Conservation (phyloP, 2,329 filamentous ascomycete genomes). For the Fusarium irregulare region DNA sequence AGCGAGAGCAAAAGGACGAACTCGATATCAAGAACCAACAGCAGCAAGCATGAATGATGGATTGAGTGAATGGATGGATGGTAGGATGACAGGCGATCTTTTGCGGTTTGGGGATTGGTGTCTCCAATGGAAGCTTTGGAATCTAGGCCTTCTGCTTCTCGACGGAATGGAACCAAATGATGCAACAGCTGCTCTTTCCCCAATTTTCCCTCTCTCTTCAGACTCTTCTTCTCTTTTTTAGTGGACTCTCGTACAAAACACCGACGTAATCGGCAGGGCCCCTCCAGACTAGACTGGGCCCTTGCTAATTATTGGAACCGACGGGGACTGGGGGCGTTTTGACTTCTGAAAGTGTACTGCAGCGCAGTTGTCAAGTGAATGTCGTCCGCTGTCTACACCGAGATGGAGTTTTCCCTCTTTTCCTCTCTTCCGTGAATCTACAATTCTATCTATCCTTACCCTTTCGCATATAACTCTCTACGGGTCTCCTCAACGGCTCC, state of each 20-base stretch:
- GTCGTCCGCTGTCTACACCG: neutral
- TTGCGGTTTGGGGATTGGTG: conserved; percentile 29
- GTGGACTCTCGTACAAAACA: conserved; percentile 35
- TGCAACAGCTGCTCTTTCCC: conserved; percentile 38
- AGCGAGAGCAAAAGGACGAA: neutral
- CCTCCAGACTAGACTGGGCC: conserved; percentile 16
- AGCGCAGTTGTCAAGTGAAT: conserved; percentile 6
- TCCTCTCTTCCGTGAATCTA: neutral
- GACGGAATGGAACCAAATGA: conserved; percentile 40
- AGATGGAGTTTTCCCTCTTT: neutral
- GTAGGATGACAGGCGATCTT: conserved; percentile 21
- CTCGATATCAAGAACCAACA: neutral
- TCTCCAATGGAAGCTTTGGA: conserved; percentile 39
- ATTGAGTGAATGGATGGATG: neutral
- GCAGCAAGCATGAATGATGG: neutral
- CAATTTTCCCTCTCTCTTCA: conserved; percentile 20
- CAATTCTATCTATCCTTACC: neutral
- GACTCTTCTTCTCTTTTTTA: conserved; percentile 16
- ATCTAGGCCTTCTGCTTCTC: conserved; percentile 34
- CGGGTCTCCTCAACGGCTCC: neutral
- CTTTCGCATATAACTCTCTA: neutral
- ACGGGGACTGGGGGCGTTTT: neutral
- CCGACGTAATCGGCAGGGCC: conserved; percentile 40
- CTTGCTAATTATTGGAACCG: conserved; percentile 9
- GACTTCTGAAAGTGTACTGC: neutral